Evolutionary conservation across 192 early-diverging fungal genomes (phyloP), one percentile per base, ranked within the genome.

Genomic region (Diversispora eburnea): DNA sequence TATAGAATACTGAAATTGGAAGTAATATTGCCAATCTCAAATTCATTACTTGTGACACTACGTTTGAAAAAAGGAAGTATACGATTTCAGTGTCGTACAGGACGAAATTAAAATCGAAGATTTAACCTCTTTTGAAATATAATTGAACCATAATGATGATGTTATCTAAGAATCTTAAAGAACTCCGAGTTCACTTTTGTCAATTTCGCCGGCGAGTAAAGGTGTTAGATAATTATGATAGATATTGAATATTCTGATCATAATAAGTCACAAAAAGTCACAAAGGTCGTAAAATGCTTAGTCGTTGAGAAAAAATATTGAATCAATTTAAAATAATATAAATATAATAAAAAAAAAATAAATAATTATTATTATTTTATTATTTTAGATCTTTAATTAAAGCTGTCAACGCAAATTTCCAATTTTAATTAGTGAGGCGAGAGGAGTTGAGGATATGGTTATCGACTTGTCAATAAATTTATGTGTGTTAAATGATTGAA

Each of bases 161-260:
- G 39, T 79, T 91, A 69, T 77, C 86, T 52, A 88, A 89, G 77
- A 81, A 81, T 77, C 83, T 97, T 46, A 92, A 92, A 79, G 95
- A 97, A 81, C 85, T 97, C 17, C 91, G 95, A 64, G 87, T 97
- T 54, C 95, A 97, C 83, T 87, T 92, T 80, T 92, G 89, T 81
- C 95, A 92, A 89, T 83, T 17, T 88, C 85, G 43, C 78, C 90
- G 56, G 87, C 89, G 51, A 93, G 91, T 83, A 86, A 85, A 57
- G 93, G 93, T 58, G 77, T 92, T 62, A 87, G 92, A 92, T 94
- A 86, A 67, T 76, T 15, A 48, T 22, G n/a, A n/a, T n/a, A 55
- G 15, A 39, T 42, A 54, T 42, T 20, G 15, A 12, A 7, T 20
- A 55, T 33, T 33, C 2, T 33, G 25, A 2, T 33, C 25, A 33